A percentile compares a stretch with the other conserved stretches of the same genome.
phyloP scores from a whole-genome alignment of 2,329 filamentous ascomycete genomes.

The Metarhizium guizhouense region DNA sequence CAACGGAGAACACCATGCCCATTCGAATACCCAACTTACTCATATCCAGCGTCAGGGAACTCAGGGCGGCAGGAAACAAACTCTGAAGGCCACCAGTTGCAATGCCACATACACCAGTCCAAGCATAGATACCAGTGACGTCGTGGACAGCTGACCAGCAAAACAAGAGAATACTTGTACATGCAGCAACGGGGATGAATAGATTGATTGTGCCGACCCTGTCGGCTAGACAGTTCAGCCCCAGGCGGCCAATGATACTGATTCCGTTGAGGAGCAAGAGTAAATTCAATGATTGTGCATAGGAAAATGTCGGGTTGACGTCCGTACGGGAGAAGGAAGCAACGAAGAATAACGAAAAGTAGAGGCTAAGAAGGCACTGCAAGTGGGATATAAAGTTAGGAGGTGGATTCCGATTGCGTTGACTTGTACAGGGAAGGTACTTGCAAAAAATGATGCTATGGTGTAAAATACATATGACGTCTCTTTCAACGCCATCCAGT shows the following conservation, averaged over 20 bases:
- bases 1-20: conserved; percentile 52
- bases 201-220: conserved; percentile 45
- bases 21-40: conserved; percentile 45
- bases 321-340: conserved; percentile 27
- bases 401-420: too few relatives aligned
- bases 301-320: conserved; percentile 29
- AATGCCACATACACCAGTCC: conserved; percentile 55
- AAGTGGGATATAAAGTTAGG: too few relatives aligned
- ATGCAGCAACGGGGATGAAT: conserved; percentile 39
- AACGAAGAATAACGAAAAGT: conserved; percentile 31
- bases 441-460: conserved; percentile 23
- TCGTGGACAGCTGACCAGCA: conserved; percentile 44
- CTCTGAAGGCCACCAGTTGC: conserved; percentile 54
- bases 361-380: too few relatives aligned
- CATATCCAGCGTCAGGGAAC: conserved; percentile 40
- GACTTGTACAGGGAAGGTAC: background rate
- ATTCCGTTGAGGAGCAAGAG: conserved; percentile 51
- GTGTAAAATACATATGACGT: conserved; percentile 29
- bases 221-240: conserved; percentile 48
- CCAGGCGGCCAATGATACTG: conserved; percentile 44
- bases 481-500: conserved; percentile 41
- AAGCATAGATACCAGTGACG: conserved; percentile 37
- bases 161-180: conserved; percentile 33
- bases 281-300: conserved; percentile 43
- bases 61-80: conserved; percentile 48